Evolutionary conservation across 768 basidiomycete genomes (phyloP), one percentile per base, ranked within the genome.

Genomic region (Tubosaeta sp.): DNA sequence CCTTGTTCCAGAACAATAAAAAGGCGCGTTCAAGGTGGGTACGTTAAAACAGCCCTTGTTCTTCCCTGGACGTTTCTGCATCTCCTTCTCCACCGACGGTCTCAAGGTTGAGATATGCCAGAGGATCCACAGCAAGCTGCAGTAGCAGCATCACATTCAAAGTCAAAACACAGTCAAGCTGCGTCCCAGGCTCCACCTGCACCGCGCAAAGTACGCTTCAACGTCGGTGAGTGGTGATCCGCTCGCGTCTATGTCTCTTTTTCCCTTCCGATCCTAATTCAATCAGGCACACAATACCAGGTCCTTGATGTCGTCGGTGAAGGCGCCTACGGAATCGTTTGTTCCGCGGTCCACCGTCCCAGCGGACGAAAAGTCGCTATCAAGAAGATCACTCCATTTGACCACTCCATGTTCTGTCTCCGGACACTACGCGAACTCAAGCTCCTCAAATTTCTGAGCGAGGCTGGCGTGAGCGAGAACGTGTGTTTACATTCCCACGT

Each of bases 381-480:
- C 77, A 96, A 96, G 78, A 90, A 90, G 73, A 93, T 96, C 71
- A 84, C 88, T 0, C 93, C 93, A 6, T 96, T 95, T 59, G 94
- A 95, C 67, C 93, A 94, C 65, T 86, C 92, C 51, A 92, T 95
- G 90, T 94, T 94, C 73, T 91, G 90, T 64, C 76, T 94, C 66
- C 76, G 86, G 44, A 95, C 93, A n/a, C 76, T 94, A 44, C 82
- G 93, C 55, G 93, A 91, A 69, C 77, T 91, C 59, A 91, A 90
- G 62, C 73, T 90, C 16, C 75, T 84, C 69, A 90, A 90, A 61
- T 90, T 90, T 70, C 69, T 93, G 55, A 87, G 84, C 62, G 89
- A 92, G 73, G 85, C 88, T 0, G 88, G 90, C 34, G 90, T 92
- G 62, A 87, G 87, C 75, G 89, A 92, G 73, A 92, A 92, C 63